Evolutionary conservation across 495 filamentous ascomycete genomes (phyloP).

Genomic region (Penicillium antarcticum): DNA sequence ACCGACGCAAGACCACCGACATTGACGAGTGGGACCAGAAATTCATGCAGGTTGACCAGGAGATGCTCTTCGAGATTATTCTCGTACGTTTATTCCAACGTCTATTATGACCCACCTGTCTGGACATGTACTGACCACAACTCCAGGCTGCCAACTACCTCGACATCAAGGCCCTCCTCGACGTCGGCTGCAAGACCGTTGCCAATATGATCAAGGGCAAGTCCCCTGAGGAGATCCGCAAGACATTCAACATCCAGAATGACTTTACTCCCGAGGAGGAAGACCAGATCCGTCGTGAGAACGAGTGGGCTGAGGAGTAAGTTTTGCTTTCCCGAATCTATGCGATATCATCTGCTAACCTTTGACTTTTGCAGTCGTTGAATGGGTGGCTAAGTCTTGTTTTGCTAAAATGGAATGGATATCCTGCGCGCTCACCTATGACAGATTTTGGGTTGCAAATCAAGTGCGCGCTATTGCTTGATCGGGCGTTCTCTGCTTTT

Average conservation of each 20-base stretch:
- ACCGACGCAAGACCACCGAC: slow-evolving; percentile 94
- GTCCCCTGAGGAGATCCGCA: slow-evolving; percentile 69
- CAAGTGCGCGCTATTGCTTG: too few relatives aligned
- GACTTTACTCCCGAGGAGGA: slow-evolving; percentile 76
- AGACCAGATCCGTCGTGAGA: slow-evolving; percentile 68
- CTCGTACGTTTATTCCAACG: slow-evolving; percentile 59
- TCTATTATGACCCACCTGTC: too few relatives aligned
- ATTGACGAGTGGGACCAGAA: slow-evolving; percentile 99
- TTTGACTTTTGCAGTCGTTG: slow-evolving; percentile 33
- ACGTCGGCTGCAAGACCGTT: slow-evolving; percentile 67
- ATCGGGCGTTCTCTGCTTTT: neutral
- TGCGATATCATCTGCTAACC: slow-evolving; percentile 11
- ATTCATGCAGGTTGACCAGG: slow-evolving; percentile 99
- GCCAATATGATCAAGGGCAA: slow-evolving; percentile 76
- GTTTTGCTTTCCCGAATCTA: slow-evolving; percentile 6
- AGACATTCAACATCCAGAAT: slow-evolving; percentile 73
- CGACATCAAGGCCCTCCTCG: slow-evolving; percentile 66
- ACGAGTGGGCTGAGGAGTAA: slow-evolving; percentile 72
- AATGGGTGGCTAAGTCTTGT: slow-evolving; percentile 4
- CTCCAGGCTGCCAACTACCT: slow-evolving; percentile 71
- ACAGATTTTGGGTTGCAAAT: too few relatives aligned
- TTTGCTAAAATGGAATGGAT: too few relatives aligned
- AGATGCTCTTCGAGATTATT: slow-evolving; percentile 99
- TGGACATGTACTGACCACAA: neutral
- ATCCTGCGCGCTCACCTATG: too few relatives aligned